Base-by-base conservation (phyloP, 2,329 filamentous ascomycete species). In the Setomelanomma holmii region DNA sequence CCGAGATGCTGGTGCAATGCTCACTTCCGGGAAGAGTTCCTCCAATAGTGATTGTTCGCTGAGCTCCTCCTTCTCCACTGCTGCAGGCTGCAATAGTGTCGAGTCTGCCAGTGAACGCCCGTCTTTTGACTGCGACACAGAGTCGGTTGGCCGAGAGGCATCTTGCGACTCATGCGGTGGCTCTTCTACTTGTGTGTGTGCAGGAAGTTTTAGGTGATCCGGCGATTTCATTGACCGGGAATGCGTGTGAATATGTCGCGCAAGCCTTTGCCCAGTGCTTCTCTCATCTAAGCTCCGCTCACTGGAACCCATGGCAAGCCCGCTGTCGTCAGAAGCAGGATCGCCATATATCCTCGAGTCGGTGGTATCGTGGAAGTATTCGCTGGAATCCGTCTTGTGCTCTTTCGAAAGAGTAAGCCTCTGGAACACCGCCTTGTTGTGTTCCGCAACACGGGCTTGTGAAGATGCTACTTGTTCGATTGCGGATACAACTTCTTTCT, bases 1-100 rank as follows among this genome's bases (percentile, higher is more conserved):
- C 7, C 55, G 56, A 27, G 62, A 47, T 38, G 64, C 62, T 14
- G 54, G 53, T 24, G 62, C 53, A 21, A 47, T 58, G 46, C 42
- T 65, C 20, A 61, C 78, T 58, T 83, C 80, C 4, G 84, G 84
- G 58, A 86, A 86, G 1, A 86, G 77, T 58, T 83, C 79, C 45
- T 79, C 76, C 5, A 79, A 66, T 42, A 80, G 69, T 4, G 78
- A 76, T 23, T 68, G 71, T 44, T 71, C 64, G 39, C 53, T 67
- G 35, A 40, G 51, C 58, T 10, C 41, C 44, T 23, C 20, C 10
- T 23, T 16, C 10, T 23, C 14, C n/a, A 7, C 11, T n/a, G 2
- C 14, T 36, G n/a, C n/a, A n/a, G n/a, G n/a, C n/a, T n/a, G n/a
- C n/a, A n/a, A n/a, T n/a, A n/a, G n/a, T n/a, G n/a, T n/a, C 34